A percentile compares a stretch with the other conserved stretches of the same genome.
Conservation (phyloP, 495 filamentous ascomycete genomes). For the Daldinia caldariorum region DNA sequence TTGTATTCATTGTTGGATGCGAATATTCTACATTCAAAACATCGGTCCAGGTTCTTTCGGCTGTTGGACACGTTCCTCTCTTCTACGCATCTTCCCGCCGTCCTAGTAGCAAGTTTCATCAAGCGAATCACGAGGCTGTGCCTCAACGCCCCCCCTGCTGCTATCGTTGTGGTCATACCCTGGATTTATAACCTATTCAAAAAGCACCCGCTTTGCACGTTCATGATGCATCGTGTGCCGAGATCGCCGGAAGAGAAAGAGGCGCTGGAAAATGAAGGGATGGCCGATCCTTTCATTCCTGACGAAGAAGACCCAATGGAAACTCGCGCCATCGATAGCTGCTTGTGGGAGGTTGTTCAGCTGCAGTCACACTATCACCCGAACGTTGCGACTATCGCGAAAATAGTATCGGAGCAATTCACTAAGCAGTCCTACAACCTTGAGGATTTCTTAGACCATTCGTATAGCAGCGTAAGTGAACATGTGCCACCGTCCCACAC, state of each 20-base stretch:
- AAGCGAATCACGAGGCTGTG: slow-evolving; percentile 86
- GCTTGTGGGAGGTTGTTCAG: slow-evolving; percentile 92
- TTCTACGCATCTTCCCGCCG: slow-evolving; percentile 92
- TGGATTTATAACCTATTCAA: slow-evolving; percentile 97
- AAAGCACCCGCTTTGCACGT: slow-evolving; percentile 86
- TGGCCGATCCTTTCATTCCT: slow-evolving; percentile 81
- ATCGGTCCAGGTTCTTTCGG: slow-evolving; percentile 93
- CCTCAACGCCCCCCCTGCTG: slow-evolving; percentile 85
- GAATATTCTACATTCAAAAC: slow-evolving; percentile 88
- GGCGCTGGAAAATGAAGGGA: slow-evolving; percentile 69
- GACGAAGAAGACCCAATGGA: slow-evolving; percentile 82
- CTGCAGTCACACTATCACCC: slow-evolving; percentile 95
- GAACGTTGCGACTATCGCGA: slow-evolving; percentile 92
- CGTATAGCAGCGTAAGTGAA: slow-evolving; percentile 80
- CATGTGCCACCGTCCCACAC: background rate
- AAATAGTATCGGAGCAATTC: slow-evolving; percentile 96
- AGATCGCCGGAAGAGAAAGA: slow-evolving; percentile 65
- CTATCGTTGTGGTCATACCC: slow-evolving; percentile 87
- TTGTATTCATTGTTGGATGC: slow-evolving; percentile 90
- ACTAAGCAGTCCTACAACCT: slow-evolving; percentile 92
- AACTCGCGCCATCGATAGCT: slow-evolving; percentile 88
- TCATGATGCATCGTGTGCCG: slow-evolving; percentile 89
- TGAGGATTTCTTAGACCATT: slow-evolving; percentile 97
- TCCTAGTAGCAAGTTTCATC: slow-evolving; percentile 93
- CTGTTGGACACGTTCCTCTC: slow-evolving; percentile 89